Evolutionary conservation across 257 asterid species (phyloP), one percentile per base, ranked within the genome.

Genomic region (Forsythia suspensa): DNA sequence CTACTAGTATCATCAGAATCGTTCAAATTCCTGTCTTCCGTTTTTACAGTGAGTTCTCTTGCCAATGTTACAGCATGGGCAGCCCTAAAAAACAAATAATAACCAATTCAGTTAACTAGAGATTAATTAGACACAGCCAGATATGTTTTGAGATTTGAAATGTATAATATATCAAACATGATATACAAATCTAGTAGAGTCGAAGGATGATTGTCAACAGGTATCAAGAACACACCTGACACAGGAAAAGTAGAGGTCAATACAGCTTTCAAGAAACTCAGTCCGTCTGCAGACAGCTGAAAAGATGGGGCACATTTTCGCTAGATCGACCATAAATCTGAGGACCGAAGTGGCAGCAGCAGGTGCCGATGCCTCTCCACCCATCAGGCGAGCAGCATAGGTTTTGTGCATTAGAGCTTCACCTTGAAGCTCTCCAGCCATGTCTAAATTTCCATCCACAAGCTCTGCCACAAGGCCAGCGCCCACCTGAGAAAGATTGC

Each of bases 371-470:
- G 99, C 99, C 83, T 96, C 98, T 51, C 99, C 99, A 44, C 99
- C 97, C 98, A 96, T 92, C 85, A 96, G 89, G 78, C 99, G 98
- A 76, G 99, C 99, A 40, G 99, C 99, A 87, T 96, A 96, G 70
- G 98, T 94, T 85, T 96, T 96, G 88, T 96, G 99, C 97, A 96
- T 94, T 83, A 96, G 88, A 75, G 99, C 99, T 90, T 96, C 99
- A 72, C 99, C 98, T 84, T 92, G 98, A 85, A 96, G 97, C 84
- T 96, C 98, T 76, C 98, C 99, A 73, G 95, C 90, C 87, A 90
- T 84, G 87, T 94, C 98, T 51, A 90, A 82, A 83, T 89, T 81
- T 81, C 89, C 97, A 75, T 89, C 99, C 65, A 91, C 96, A 83
- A 96, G 96, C 88, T 96, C 98, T 51, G 97, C 97, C 81, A 91